Evolutionary conservation across 768 basidiomycete species (phyloP).

Genomic region (Boletus speciosus): DNA sequence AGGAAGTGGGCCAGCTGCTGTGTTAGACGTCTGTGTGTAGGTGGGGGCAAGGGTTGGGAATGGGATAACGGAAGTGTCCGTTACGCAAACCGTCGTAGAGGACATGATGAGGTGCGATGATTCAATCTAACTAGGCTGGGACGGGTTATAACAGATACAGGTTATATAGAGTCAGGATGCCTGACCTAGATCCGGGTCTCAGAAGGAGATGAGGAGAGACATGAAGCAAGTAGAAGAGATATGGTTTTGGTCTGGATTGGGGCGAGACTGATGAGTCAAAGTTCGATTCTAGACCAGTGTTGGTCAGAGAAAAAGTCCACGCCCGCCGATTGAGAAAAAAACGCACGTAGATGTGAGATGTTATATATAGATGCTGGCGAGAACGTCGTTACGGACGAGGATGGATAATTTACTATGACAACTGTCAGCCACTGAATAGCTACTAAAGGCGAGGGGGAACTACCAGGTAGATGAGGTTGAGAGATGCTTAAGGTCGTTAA

Average conservation of each 20-base stretch:
- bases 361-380: constrained; percentile 5
- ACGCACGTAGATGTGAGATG: constrained; percentile 7
- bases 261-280: constrained; percentile 6
- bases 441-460: background rate
- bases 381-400: constrained; percentile 3
- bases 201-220: constrained; percentile 16
- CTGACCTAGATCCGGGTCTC: constrained; percentile 8
- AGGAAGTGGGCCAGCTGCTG: constrained; percentile 59
- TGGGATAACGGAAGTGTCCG: constrained; percentile 26
- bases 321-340: constrained; percentile 2
- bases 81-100: constrained; percentile 23
- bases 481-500: constrained; percentile 13
- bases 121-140: constrained; percentile 2
- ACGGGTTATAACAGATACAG: background rate
- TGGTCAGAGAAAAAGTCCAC: constrained; percentile 7
- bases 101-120: constrained; percentile 12
- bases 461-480: constrained; percentile 2
- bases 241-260: background rate
- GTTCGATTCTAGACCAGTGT: constrained; percentile 13
- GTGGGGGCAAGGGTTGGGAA: constrained; percentile 23
- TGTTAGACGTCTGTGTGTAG: constrained; percentile 43
- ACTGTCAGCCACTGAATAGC: constrained; percentile 8
- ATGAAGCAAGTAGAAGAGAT: constrained; percentile 14
- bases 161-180: background rate
- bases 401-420: constrained; percentile 18